These are phyloP conservation scores for Fomitopsis pulvina DNA, from an alignment of 768 basidiomycete genomes.

Conservation along the genomic window DNA sequence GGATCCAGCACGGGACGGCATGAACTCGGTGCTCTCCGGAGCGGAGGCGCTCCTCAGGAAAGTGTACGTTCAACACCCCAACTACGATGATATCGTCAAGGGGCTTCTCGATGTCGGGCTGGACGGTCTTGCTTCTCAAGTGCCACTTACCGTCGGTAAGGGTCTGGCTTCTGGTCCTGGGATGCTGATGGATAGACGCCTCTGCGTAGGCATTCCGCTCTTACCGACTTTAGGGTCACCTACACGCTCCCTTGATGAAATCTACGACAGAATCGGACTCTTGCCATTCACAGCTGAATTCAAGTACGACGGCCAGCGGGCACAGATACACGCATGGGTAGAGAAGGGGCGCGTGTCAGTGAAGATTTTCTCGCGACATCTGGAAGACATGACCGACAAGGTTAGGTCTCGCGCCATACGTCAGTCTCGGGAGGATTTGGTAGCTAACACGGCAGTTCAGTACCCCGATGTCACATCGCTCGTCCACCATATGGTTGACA, in stretches of 20 bases:
- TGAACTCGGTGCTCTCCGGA: constrained; percentile 36
- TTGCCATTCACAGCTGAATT: constrained; percentile 79
- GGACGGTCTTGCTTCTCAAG: constrained; percentile 47
- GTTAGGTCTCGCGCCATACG: constrained; percentile 25
- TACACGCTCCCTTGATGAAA: constrained; percentile 73
- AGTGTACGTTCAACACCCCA: constrained; percentile 75
- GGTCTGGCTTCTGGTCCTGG: background rate
- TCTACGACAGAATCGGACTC: constrained; percentile 64
- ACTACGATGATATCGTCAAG: constrained; percentile 61
- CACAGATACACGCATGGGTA: constrained; percentile 62
- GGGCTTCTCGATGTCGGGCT: constrained; percentile 59
- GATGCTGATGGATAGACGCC: background rate
- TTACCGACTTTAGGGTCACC: constrained; percentile 86
- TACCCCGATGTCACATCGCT: constrained; percentile 77
- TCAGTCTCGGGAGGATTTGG: too few relatives aligned
- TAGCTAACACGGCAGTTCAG: constrained; percentile 29
- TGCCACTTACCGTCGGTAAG: constrained; percentile 68
- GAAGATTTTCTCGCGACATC: constrained; percentile 79
- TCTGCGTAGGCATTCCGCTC: constrained; percentile 66
- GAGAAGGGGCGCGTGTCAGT: constrained; percentile 30
- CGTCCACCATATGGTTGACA: constrained; percentile 42
- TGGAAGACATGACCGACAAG: constrained; percentile 92
- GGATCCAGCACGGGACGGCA: constrained; percentile 28
- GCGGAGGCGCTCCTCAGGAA: constrained; percentile 64
- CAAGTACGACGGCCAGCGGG: constrained; percentile 87